phyloP scores from a whole-genome alignment of 2,329 filamentous ascomycete species.

The Talaromyces funiculosus region DNA sequence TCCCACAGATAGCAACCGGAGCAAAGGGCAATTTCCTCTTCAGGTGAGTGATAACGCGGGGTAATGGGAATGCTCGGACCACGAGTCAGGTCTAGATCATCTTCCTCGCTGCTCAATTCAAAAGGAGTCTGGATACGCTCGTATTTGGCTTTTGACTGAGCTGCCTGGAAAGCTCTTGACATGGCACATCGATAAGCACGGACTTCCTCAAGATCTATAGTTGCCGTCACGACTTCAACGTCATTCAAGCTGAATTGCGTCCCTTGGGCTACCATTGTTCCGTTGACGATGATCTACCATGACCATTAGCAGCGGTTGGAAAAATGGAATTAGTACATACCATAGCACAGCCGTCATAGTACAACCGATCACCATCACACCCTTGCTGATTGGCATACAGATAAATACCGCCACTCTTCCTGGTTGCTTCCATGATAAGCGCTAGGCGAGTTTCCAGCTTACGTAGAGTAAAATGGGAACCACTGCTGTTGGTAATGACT shows the following conservation, averaged over 20 bases:
- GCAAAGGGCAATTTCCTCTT: slow-evolving; percentile 24
- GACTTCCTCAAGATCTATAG: slow-evolving; percentile 65
- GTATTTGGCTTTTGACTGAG: slow-evolving; percentile 19
- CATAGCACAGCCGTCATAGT: slow-evolving; percentile 57
- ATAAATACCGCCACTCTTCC: slow-evolving; percentile 39
- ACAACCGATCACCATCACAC: slow-evolving; percentile 52
- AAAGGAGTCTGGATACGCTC: slow-evolving; percentile 27
- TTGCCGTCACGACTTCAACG: slow-evolving; percentile 60
- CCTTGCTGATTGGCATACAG: slow-evolving; percentile 42
- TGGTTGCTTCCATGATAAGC: slow-evolving; percentile 59
- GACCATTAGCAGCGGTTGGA: slow-evolving; percentile 35
- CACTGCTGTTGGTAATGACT: slow-evolving; percentile 61
- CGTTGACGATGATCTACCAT: slow-evolving; percentile 52
- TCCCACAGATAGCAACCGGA: slow-evolving; percentile 27
- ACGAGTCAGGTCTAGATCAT: slow-evolving; percentile 15
- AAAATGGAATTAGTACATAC: slow-evolving; percentile 43
- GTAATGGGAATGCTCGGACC: slow-evolving; percentile 17
- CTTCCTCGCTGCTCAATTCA: slow-evolving; percentile 19
- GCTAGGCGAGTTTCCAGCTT: slow-evolving; percentile 59
- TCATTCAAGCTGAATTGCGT: slow-evolving; percentile 36
- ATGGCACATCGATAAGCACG: slow-evolving; percentile 32
- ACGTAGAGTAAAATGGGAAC: slow-evolving; percentile 47
- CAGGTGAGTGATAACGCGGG: slow-evolving; percentile 19
- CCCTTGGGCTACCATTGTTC: slow-evolving; percentile 30
- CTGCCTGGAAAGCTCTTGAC: slow-evolving; percentile 26